Percentiles rank a stretch among this genome's conserved stretches.
phyloP scores from a whole-genome alignment of 1,284 basidiomycete species.

The Rhodotorula glutinis region DNA sequence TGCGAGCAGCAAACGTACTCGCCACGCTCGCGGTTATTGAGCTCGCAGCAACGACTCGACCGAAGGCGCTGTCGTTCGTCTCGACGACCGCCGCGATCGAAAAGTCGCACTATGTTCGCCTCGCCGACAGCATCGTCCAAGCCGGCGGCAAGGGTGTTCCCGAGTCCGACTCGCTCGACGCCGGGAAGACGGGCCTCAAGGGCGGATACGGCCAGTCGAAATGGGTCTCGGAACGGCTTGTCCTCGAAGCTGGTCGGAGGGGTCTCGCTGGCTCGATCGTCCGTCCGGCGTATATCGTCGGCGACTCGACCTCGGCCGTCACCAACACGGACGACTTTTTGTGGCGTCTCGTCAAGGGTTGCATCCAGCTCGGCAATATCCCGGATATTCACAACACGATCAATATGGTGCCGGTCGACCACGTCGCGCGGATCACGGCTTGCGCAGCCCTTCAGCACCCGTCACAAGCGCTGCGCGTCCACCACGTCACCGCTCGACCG shows the following conservation, averaged over 20 bases:
- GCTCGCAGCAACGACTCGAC: conserved; percentile 64
- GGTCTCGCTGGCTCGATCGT: conserved; percentile 86
- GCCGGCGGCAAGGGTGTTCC: conserved; percentile 66
- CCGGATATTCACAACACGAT: conserved; percentile 98
- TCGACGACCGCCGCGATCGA: conserved; percentile 94
- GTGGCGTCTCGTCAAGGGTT: conserved; percentile 97
- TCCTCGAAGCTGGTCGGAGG: conserved; percentile 83
- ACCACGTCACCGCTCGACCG: conserved; percentile 85
- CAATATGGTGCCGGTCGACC: conserved; percentile 98
- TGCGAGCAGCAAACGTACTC: conserved; percentile 86
- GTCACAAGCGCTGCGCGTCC: conserved; percentile 58
- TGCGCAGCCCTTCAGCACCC: conserved; percentile 58
- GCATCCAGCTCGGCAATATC: conserved; percentile 88
- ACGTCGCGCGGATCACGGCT: conserved; percentile 80
- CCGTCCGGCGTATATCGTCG: conserved; percentile 93
- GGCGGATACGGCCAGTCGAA: conserved; percentile 97
- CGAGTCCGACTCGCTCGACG: conserved; percentile 88
- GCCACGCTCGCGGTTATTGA: conserved; percentile 80
- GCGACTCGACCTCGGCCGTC: conserved; percentile 82
- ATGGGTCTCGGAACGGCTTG: conserved; percentile 94
- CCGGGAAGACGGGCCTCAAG: conserved; percentile 69
- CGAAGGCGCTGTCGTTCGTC: conserved; percentile 85
- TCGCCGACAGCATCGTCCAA: conserved; percentile 68
- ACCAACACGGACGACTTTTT: conserved; percentile 99
- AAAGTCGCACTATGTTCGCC: conserved; percentile 73